phyloP scores from a whole-genome alignment of 2,329 filamentous ascomycete species.

The Fusarium coffeatum region DNA sequence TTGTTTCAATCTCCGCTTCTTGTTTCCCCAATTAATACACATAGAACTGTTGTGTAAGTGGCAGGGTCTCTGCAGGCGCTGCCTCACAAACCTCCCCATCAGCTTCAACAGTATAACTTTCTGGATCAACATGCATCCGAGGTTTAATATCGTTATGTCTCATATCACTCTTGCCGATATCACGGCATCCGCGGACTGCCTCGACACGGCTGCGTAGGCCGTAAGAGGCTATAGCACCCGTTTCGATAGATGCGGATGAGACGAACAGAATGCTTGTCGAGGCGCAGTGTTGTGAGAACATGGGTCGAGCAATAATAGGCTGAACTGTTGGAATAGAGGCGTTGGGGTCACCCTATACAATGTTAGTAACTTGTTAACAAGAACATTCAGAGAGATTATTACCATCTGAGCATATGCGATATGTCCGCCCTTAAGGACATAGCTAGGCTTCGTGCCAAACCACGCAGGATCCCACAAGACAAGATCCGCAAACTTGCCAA shows the following conservation, averaged over 20 bases:
- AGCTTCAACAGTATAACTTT: constrained; percentile 88
- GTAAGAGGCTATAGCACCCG: constrained; percentile 76
- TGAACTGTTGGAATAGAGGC: constrained; percentile 89
- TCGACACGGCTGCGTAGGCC: constrained; percentile 82
- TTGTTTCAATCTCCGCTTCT: not conserved
- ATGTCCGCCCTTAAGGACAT: constrained; percentile 89
- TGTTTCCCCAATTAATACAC: constrained; percentile 67
- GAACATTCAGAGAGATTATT: constrained; percentile 41
- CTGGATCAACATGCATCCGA: constrained; percentile 90
- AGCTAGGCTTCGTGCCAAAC: constrained; percentile 87
- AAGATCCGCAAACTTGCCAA: constrained; percentile 89
- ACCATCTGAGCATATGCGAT: constrained; percentile 88
- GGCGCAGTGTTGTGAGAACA: constrained; percentile 84
- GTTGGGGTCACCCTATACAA: constrained; percentile 76
- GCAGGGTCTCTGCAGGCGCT: constrained; percentile 76
- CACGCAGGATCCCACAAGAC: constrained; percentile 86
- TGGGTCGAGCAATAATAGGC: constrained; percentile 83
- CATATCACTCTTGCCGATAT: constrained; percentile 86
- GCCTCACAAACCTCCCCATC: constrained; percentile 80
- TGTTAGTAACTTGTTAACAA: constrained; percentile 2
- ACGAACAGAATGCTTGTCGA: constrained; percentile 84
- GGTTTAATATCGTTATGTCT: constrained; percentile 87
- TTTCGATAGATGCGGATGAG: constrained; percentile 75
- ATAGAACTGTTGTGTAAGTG: constrained; percentile 81
- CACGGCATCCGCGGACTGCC: constrained; percentile 80